Base-by-base conservation (phyloP, 208 protist species). In the Trypanosoma platydactyli region DNA sequence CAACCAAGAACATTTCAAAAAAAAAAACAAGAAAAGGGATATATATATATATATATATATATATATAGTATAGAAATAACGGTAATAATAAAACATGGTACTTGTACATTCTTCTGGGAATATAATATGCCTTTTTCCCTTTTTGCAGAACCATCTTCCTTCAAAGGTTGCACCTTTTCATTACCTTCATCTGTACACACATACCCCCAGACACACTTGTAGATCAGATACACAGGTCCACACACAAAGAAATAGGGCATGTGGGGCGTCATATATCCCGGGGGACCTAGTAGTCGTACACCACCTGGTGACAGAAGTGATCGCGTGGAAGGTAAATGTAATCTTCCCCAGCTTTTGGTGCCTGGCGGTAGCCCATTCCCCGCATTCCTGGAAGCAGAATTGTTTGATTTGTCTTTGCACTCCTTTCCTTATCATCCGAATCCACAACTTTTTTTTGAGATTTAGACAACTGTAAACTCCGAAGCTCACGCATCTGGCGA, bases 281-380 rank as follows among this genome's bases (percentile, higher is more conserved):
- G 33, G 3, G 49, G 0, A 29, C 9, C 62, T 85, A 88, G 29
- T 77, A 85, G 44, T 87, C 71, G 59, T 87, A 71, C 12, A 87
- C 77, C 1, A 60, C 29, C 24, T 74, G 73, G 64, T 89, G 81
- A 65, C 71, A 78, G 70, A 93, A 93, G 60, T 88, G 80, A 44
- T 89, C 83, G 9, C 77, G 75, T 18, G 86, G 83, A 57, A 89
- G 81, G 49, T 75, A 79, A 53, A 93, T 79, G 71, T 93, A 93
- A 51, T 79, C 66, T 41, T 86, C 41, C 41, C 63, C 55, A 35
- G 64, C 48, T 22, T 40, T 59, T 40, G 80, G 75, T 38, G 70
- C 82, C 52, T 77, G 77, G 7, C 86, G 86, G 68, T 81, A 86
- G 20, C 83, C 83, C 22, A 35, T 74, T 22, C 86, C 83, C 40